Base-by-base conservation (phyloP, 495 filamentous ascomycete genomes). In the Talaromyces proteolyticus region DNA sequence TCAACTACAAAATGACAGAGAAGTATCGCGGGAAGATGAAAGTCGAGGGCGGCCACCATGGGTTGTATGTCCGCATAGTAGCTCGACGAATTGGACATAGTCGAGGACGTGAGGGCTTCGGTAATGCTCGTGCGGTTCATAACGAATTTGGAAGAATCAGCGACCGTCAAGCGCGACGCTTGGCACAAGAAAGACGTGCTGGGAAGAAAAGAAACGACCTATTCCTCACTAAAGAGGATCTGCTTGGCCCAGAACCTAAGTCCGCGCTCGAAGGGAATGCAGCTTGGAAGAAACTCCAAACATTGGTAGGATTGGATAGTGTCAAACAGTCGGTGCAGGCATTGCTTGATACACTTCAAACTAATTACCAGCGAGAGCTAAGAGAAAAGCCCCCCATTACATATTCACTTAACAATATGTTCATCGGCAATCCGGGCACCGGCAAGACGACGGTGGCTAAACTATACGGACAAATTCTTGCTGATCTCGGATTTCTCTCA, bases 381-480 rank as follows among this genome's bases (percentile, higher is more conserved):
- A 57, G 72, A 2, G 84, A 87, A 53, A 58, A 83, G 53, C 65
- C 72, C 0, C 57, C 65, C 3, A 62, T 88, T 3, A 62, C 82
- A 41, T 79, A 77, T 34, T 79, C 70, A 2, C 71, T 92, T 4
- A 89, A 91, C 58, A 67, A 73, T n/a, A 80, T 89, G 16, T 89
- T 90, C 44, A 61, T 86, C 3, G 86, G 86, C 1, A 74, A 70
- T 26, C 87, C 85, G 1, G 87, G 86, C 2, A 90, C 86, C 0
- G 87, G 88, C 0, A 92, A 91, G 56, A 91, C 87, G 0, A 78
- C 84, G 0, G 83, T 92, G 0, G 88, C 85, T 0, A 87, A 87
- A 60, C 59, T 91, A 2, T 92, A 86, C 55, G 85, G 82, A 0
- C 66, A 78, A 53, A 81, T 87, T 11, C 60, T 88, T 4, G 81